These are phyloP conservation scores for Henningerozyma blattae DNA, from an alignment of 805 yeast species.

Conservation along the genomic window DNA sequence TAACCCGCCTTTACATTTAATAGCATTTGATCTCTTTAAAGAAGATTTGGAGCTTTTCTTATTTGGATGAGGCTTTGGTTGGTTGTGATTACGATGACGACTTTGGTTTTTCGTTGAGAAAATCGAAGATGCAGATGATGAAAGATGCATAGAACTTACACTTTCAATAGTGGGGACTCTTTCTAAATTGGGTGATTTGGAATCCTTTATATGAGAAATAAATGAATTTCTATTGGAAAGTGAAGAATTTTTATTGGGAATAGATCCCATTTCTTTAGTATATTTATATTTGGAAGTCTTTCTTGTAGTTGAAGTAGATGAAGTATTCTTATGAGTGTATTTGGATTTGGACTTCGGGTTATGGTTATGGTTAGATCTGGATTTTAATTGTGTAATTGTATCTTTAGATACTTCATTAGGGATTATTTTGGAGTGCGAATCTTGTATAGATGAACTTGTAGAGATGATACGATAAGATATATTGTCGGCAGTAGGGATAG, in stretches of 20 bases:
- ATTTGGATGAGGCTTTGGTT: not conserved
- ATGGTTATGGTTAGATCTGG: too few species aligned
- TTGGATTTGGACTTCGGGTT: too few species aligned
- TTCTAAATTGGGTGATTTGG: slow-evolving; percentile 1
- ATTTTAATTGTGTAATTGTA: too few species aligned
- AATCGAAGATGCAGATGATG: slow-evolving; percentile 2
- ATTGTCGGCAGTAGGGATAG: slow-evolving; percentile 21
- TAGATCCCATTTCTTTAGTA: too few species aligned
- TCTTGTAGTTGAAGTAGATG: not conserved
- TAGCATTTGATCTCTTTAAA: slow-evolving; percentile 22
- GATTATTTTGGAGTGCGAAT: too few species aligned
- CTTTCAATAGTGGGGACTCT: slow-evolving; percentile 11
- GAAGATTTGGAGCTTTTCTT: slow-evolving; percentile 1
- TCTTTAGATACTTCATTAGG: too few species aligned
- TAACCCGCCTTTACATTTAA: slow-evolving; percentile 29
- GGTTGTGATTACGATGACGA: not conserved
- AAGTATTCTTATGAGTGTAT: not conserved
- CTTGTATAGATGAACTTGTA: slow-evolving; percentile 2
- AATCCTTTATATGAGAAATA: not conserved
- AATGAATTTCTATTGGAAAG: not conserved
- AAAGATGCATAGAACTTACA: slow-evolving; percentile 5
- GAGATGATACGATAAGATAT: slow-evolving; percentile 19
- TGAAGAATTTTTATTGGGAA: not conserved
- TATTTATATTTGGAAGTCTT: not conserved
- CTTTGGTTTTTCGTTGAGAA: not conserved